Percentiles rank a stretch among this genome's conserved stretches.
Evolutionary conservation across 352 stramenopile species (phyloP).

Genomic region (Poterioochromonas sp.): DNA sequence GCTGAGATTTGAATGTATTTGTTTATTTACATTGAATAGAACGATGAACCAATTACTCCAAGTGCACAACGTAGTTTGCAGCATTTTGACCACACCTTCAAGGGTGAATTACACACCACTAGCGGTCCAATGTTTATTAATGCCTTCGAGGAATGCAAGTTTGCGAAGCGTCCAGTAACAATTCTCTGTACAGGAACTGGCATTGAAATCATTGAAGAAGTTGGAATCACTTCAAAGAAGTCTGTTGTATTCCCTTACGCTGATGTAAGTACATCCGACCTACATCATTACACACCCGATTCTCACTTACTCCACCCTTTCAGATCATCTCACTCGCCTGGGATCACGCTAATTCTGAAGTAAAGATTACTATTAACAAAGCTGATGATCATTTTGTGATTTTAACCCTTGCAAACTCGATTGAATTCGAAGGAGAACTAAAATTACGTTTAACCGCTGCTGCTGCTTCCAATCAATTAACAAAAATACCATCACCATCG

Average conservation of each 20-base stretch:
- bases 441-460: slow-evolving; percentile 39
- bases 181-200: slow-evolving; percentile 3
- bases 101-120: slow-evolving; percentile 8
- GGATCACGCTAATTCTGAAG: slow-evolving; percentile 29
- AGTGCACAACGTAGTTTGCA: slow-evolving; percentile 6
- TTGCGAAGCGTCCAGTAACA: slow-evolving; percentile 7
- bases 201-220: slow-evolving; percentile 8
- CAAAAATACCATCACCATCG: slow-evolving; percentile 23
- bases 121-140: background rate
- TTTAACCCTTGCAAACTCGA: slow-evolving; percentile 42
- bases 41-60: background rate
- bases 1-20: background rate
- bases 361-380: slow-evolving; percentile 2
- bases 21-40: background rate
- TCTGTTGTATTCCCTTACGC: background rate
- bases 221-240: slow-evolving; percentile 3
- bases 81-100: slow-evolving; percentile 28
- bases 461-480: background rate
- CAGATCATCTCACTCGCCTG: slow-evolving; percentile 9
- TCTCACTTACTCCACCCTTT: background rate
- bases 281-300: background rate
- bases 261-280: background rate
- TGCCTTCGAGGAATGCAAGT: slow-evolving; percentile 24
- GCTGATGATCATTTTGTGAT: slow-evolving; percentile 35
- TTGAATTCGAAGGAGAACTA: slow-evolving; percentile 48